These are phyloP conservation scores for Saccharomycopsis babjevae DNA, from an alignment of 805 yeast species.

Conservation along the genomic window DNA sequence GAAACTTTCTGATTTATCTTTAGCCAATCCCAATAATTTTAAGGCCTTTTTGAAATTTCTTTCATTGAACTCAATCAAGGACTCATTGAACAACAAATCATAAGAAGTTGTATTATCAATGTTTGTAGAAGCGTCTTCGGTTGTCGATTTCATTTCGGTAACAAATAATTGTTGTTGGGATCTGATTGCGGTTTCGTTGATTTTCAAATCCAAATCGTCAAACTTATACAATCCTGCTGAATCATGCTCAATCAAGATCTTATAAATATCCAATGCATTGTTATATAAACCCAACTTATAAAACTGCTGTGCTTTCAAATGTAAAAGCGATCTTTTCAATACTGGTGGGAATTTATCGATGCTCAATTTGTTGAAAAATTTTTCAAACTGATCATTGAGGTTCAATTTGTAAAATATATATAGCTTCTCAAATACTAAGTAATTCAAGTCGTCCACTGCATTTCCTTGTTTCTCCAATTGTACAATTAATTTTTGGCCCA, in stretches of 20 bases:
- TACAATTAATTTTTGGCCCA: conserved; percentile 6
- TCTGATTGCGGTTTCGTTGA: conserved; percentile 61
- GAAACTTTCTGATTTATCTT: conserved; percentile 30
- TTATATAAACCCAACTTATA: conserved; percentile 41
- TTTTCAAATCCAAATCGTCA: conserved; percentile 43
- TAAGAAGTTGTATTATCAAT: conserved; percentile 25
- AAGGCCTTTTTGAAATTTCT: conserved; percentile 33
- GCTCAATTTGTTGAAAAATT: conserved; percentile 20
- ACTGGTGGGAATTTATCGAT: conserved; percentile 17
- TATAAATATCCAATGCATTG: conserved; percentile 43
- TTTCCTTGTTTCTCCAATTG: background rate
- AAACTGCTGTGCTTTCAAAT: conserved; percentile 42
- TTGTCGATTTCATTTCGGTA: conserved; percentile 11
- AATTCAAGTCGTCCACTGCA: conserved; percentile 16
- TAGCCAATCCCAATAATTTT: conserved; percentile 36
- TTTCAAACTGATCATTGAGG: conserved; percentile 25
- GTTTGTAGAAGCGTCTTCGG: conserved; percentile 17
- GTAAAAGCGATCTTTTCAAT: conserved; percentile 32
- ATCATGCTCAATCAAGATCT: conserved; percentile 28
- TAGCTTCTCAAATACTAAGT: conserved; percentile 41
- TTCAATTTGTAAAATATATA: conserved; percentile 54
- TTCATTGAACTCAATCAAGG: conserved; percentile 41
- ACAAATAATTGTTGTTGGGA: conserved; percentile 31
- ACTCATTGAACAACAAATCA: conserved; percentile 56
- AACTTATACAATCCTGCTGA: conserved; percentile 21